Conservation (phyloP, 306 rosid species). For the Medicago lupulina region DNA sequence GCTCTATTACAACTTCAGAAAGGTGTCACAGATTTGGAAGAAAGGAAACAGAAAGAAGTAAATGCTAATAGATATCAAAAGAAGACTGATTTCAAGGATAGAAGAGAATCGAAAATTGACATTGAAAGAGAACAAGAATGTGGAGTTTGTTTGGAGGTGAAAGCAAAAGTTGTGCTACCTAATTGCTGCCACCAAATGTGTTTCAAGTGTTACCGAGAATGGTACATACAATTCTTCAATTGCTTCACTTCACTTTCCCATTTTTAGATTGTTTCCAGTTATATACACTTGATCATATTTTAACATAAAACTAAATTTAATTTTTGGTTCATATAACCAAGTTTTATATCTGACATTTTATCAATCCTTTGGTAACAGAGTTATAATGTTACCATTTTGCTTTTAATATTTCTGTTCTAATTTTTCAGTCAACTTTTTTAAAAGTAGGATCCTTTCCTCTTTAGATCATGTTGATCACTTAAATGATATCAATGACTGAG, state of each 20-base stretch:
- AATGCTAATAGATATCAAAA: constrained; percentile 59
- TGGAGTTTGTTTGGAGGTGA: constrained; percentile 91
- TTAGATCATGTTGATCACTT: background rate
- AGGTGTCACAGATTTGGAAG: constrained; percentile 89
- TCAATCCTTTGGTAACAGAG: background rate
- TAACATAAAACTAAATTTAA: background rate
- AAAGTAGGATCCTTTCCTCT: too few relatives aligned
- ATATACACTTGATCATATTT: constrained; percentile 8
- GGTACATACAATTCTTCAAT: constrained; percentile 70
- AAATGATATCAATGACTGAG: constrained; percentile 14
- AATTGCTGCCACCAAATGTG: constrained; percentile 86
- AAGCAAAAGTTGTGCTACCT: constrained; percentile 80
- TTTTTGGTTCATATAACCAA: background rate
- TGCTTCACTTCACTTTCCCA: constrained; percentile 15
- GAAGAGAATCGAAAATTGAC: constrained; percentile 65
- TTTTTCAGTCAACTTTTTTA: too few relatives aligned
- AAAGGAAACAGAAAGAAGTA: constrained; percentile 77
- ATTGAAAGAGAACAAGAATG: constrained; percentile 90
- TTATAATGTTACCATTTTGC: background rate
- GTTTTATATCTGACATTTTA: background rate
- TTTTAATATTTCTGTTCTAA: background rate
- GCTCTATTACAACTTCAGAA: constrained; percentile 87
- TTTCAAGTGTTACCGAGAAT: constrained; percentile 73
- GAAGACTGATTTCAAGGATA: constrained; percentile 40
- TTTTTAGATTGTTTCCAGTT: background rate